phyloP scores from a whole-genome alignment of 352 stramenopile genomes.

The Globisporangium orthogonon region DNA sequence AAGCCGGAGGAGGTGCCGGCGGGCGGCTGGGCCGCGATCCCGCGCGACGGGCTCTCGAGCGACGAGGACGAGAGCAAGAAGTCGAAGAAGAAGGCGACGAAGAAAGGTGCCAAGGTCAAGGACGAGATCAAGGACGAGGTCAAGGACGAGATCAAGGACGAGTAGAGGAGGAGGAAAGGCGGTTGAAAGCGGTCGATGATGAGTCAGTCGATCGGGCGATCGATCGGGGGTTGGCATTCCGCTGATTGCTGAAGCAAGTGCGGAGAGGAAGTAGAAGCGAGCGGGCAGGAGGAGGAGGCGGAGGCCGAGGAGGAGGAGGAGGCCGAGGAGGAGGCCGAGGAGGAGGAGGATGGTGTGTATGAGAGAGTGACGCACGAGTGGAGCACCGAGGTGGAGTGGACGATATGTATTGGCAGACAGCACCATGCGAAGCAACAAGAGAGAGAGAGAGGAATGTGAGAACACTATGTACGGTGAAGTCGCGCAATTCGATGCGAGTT shows the following conservation, averaged over 20 bases:
- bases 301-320: too few species aligned
- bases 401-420: neutral
- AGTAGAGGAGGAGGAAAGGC: neutral
- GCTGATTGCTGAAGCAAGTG: too few species aligned
- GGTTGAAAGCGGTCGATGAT: neutral
- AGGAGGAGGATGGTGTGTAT: neutral
- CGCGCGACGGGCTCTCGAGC: constrained; percentile 68
- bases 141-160: neutral
- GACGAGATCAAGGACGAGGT: constrained; percentile 1
- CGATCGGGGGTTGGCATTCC: too few species aligned
- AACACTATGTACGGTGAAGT: too few species aligned
- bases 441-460: neutral
- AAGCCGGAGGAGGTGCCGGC: constrained; percentile 59
- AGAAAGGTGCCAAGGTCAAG: constrained; percentile 4
- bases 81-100: constrained; percentile 17
- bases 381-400: too few species aligned
- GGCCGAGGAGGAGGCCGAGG: too few species aligned
- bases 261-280: too few species aligned
- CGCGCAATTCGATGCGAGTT: too few species aligned
- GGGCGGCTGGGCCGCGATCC: constrained; percentile 66
- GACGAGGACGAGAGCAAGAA: constrained; percentile 70
- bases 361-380: too few species aligned
- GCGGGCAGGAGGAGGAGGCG: too few species aligned
- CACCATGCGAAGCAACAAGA: neutral
- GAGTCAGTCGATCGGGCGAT: too few species aligned